A percentile compares a stretch with the other conserved stretches of the same genome.
Evolutionary conservation across 331 rosid species (phyloP).

Genomic region (Pyracantha coccinea): DNA sequence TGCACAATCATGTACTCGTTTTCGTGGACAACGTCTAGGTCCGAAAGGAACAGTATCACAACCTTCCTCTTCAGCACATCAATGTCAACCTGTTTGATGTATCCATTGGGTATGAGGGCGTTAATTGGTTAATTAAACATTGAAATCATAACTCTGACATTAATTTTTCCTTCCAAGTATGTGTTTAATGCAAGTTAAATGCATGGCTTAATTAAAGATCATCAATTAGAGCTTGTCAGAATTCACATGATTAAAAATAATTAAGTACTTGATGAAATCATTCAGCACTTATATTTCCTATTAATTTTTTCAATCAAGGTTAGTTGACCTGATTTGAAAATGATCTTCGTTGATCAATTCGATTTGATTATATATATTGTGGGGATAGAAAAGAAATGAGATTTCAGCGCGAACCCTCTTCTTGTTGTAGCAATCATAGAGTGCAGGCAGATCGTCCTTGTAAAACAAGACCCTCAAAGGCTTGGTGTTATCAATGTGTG

Average conservation of each 20-base stretch:
- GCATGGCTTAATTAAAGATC: background rate
- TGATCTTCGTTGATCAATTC: background rate
- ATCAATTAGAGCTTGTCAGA: background rate
- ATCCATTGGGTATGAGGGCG: background rate
- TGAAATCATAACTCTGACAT: background rate
- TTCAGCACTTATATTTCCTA: background rate
- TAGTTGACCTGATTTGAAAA: constrained; percentile 4
- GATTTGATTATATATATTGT: background rate
- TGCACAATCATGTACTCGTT: constrained; percentile 30
- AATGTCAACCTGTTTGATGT: constrained; percentile 29
- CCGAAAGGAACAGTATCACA: constrained; percentile 48
- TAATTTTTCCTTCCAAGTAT: background rate
- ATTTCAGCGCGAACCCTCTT: constrained; percentile 32
- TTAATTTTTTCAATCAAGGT: background rate
- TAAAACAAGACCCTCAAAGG: constrained; percentile 33
- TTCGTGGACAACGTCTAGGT: constrained; percentile 19
- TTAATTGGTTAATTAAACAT: background rate
- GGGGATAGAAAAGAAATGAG: background rate
- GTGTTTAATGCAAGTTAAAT: background rate
- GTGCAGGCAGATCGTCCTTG: constrained; percentile 40
- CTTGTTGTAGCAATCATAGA: constrained; percentile 43
- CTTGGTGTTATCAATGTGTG: constrained; percentile 41
- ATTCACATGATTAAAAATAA: background rate
- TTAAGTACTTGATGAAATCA: background rate
- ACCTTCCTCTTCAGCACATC: constrained; percentile 40